These are phyloP conservation scores for Daldinia eschscholtzii DNA, from an alignment of 2,329 filamentous ascomycete species.

Conservation along the genomic window DNA sequence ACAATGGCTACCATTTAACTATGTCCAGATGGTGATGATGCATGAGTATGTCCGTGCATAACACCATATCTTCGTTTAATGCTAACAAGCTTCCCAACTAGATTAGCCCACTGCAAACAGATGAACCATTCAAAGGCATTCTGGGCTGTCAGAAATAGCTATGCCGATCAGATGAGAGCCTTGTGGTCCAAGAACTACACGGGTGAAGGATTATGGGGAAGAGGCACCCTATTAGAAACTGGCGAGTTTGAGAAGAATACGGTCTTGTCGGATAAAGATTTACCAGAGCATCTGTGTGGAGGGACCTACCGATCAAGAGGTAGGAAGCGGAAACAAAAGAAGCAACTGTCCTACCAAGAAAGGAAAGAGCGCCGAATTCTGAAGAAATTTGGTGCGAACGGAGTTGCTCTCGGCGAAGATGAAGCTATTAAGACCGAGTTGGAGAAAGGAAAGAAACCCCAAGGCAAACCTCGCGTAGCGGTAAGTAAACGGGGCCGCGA, in stretches of 20 bases:
- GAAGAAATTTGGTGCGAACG: conserved; percentile 82
- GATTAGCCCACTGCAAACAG: conserved; percentile 85
- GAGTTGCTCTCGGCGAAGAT: conserved; percentile 77
- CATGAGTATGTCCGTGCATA: conserved; percentile 68
- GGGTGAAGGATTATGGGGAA: conserved; percentile 87
- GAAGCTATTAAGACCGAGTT: conserved; percentile 73
- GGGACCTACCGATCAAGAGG: conserved; percentile 78
- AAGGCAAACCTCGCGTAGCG: conserved; percentile 79
- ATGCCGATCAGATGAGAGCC: conserved; percentile 76
- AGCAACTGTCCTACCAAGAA: conserved; percentile 75
- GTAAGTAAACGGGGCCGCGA: conserved; percentile 80
- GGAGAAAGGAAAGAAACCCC: conserved; percentile 73
- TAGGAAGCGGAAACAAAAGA: conserved; percentile 67
- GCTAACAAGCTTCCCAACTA: conserved; percentile 42
- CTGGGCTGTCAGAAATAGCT: conserved; percentile 82
- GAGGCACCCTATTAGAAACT: conserved; percentile 72
- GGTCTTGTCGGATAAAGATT: conserved; percentile 64
- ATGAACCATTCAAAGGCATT: conserved; percentile 91
- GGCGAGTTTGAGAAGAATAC: conserved; percentile 70
- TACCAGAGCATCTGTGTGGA: conserved; percentile 82
- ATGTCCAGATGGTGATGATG: conserved; percentile 96
- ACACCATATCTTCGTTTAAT: conserved; percentile 18
- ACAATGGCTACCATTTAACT: conserved; percentile 83
- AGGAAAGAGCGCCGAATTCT: conserved; percentile 77
- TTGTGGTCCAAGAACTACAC: conserved; percentile 79